Percentiles rank a stretch among this genome's conserved stretches.
Conservation (phyloP, 371 early-diverging fungal species). For the Chytridium lagenaria region DNA sequence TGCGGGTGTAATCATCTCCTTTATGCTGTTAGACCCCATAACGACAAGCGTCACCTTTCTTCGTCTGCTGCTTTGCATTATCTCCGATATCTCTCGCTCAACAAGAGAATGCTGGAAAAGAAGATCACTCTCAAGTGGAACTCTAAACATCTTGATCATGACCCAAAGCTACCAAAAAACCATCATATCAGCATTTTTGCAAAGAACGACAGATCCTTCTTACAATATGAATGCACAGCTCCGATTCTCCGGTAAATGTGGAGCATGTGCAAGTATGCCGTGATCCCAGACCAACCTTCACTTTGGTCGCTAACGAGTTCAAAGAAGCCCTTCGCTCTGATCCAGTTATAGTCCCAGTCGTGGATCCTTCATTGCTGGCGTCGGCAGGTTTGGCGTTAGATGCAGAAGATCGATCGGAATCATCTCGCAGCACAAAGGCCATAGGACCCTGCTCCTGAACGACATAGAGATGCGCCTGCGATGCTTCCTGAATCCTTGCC, state of each 20-base stretch:
- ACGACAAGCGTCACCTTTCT: neutral
- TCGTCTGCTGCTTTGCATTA: conserved; percentile 41
- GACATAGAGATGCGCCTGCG: conserved; percentile 42
- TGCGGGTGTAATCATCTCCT: neutral
- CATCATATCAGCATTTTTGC: neutral
- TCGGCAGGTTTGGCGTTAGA: neutral
- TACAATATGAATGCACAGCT: conserved; percentile 54
- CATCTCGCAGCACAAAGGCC: conserved; percentile 49
- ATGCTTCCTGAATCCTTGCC: conserved; percentile 43
- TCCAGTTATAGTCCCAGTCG: too few species aligned
- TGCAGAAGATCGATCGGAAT: neutral
- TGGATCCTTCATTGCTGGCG: neutral
- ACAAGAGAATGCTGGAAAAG: conserved; percentile 48
- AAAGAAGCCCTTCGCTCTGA: neutral
- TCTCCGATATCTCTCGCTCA: conserved; percentile 49
- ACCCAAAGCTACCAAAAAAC: conserved; percentile 49
- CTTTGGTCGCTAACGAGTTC: conserved; percentile 32
- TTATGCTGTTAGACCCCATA: too few species aligned
- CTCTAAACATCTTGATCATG: conserved; percentile 51
- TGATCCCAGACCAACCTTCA: conserved; percentile 51
- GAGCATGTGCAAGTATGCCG: conserved; percentile 48
- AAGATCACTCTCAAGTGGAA: conserved; percentile 40
- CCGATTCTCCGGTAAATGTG: conserved; percentile 31
- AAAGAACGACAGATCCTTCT: neutral
- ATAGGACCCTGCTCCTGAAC: conserved; percentile 55